These are phyloP conservation scores for Heterobasidion occidentale DNA, from an alignment of 1,284 basidiomycete genomes.

Conservation along the genomic window DNA sequence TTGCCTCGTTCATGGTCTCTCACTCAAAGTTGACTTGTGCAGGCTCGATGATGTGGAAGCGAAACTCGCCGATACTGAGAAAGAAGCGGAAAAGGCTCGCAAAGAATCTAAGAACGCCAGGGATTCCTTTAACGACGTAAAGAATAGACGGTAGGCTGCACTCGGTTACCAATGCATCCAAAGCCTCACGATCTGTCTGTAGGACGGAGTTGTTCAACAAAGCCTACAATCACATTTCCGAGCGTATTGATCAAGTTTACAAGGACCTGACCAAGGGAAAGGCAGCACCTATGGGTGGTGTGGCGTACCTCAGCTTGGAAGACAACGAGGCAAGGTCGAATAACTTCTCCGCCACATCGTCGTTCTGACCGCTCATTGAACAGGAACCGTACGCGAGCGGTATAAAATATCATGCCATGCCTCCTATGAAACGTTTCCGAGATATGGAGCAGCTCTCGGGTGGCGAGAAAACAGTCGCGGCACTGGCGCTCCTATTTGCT, in stretches of 20 bases:
- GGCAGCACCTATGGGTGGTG: constrained; percentile 88
- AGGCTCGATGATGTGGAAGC: constrained; percentile 91
- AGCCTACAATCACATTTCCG: constrained; percentile 94
- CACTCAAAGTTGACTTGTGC: constrained; percentile 3
- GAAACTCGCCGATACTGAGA: constrained; percentile 66
- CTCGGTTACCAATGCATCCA: not conserved
- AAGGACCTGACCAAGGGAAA: constrained; percentile 97
- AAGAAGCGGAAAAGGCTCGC: constrained; percentile 69
- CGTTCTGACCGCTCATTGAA: not conserved
- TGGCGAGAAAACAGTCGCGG: constrained; percentile 98
- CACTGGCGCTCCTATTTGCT: constrained; percentile 90
- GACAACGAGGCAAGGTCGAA: constrained; percentile 73
- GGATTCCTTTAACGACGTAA: constrained; percentile 87
- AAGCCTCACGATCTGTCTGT: not conserved
- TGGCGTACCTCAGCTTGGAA: constrained; percentile 93
- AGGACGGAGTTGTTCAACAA: constrained; percentile 90
- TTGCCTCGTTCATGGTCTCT: not conserved
- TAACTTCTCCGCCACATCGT: not conserved
- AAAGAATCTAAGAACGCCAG: constrained; percentile 84
- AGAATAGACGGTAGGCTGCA: constrained; percentile 57
- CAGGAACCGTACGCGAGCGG: constrained; percentile 95
- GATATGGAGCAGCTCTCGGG: constrained; percentile 99
- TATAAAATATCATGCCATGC: constrained; percentile 99
- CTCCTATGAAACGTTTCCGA: constrained; percentile 97
- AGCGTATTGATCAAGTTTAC: constrained; percentile 92